Base-by-base conservation (phyloP, 768 basidiomycete genomes). In the Lepiota venenata region DNA sequence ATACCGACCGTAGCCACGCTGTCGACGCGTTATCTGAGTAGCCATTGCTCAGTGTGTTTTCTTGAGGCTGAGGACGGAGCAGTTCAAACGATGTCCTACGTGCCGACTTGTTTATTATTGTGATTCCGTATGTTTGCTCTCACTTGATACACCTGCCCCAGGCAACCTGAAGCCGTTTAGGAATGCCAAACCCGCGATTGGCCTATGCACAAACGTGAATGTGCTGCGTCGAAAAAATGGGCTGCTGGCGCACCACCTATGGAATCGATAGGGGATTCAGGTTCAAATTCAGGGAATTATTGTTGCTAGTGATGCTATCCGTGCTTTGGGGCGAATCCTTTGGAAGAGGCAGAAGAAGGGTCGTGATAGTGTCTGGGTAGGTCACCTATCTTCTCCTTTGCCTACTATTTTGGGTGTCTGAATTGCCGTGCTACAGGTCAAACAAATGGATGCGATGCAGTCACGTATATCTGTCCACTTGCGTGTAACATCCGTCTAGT, bases 21-120 rank as follows among this genome's bases (percentile, higher is more conserved):
- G 12, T 90, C 91, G 0, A 85, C 77, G 36, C 66, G 71, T 16
- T 74, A 82, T 58, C 71, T 97, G 9, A 70, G 76, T 11, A 69
- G 71, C 1, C 75, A 85, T 64, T 97, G 93, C 61, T 88, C 90
- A 1, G 75, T 74, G 5, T 97, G 93, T 61, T 75, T 78, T 18
- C 15, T 43, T 39, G 71, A 69, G 0, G 62, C 74, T 1, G 66
- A 76, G 11, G 58, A 68, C 20, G 49, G 38, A 1, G 25, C 68
- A 0, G 64, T 93, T 54, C n/a, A 85, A 82, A 63, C 74, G 89
- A 46, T 98, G 96, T 66, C 81, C 86, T 0, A 75, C 73, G 4
- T 98, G 96, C 65, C 80, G 79, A 46, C 69, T 72, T 0, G 64
- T 91, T 1, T 77, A 81, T 62, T 98, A 98, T 62, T 98, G 96